Evolutionary conservation across 2,329 filamentous ascomycete species (phyloP).

Genomic region (Calycina marina): DNA sequence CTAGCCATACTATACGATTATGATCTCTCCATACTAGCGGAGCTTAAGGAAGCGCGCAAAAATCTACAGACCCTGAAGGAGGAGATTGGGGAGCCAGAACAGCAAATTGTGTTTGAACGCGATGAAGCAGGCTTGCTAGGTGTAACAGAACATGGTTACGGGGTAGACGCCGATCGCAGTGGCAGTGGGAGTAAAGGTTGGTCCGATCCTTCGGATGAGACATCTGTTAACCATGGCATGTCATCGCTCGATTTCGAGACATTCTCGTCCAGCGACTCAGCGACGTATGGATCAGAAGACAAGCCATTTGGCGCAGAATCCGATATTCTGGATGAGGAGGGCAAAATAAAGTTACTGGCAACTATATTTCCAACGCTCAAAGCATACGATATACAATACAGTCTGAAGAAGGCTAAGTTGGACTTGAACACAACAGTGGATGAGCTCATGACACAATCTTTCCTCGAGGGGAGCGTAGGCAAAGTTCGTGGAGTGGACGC

Average conservation of each 20-base stretch:
- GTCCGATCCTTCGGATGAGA: conserved; percentile 19
- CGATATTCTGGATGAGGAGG: conserved; percentile 35
- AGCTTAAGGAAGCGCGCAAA: conserved; percentile 39
- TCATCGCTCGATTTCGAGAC: conserved; percentile 16
- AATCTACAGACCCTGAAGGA: conserved; percentile 52
- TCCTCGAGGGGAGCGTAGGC: conserved; percentile 53
- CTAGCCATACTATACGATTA: conserved; percentile 64
- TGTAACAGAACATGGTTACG: conserved; percentile 46
- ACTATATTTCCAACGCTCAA: conserved; percentile 61
- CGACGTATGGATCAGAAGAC: conserved; percentile 35
- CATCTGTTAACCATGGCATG: conserved; percentile 16
- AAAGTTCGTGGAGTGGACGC: conserved; percentile 66
- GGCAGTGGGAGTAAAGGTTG: conserved; percentile 12
- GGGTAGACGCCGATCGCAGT: conserved; percentile 9
- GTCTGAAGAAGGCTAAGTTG: conserved; percentile 51
- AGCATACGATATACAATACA: conserved; percentile 47
- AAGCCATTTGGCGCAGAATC: conserved; percentile 17
- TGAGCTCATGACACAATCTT: conserved; percentile 64
- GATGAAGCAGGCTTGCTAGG: conserved; percentile 54
- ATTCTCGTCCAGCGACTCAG: conserved; percentile 25
- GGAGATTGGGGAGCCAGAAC: conserved; percentile 51
- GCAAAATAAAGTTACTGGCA: conserved; percentile 47
- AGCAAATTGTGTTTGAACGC: conserved; percentile 16
- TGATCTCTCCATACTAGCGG: conserved; percentile 38
- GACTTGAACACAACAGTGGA: conserved; percentile 61